Evolutionary conservation across 2,329 filamentous ascomycete genomes (phyloP).

Genomic region (Fusarium sp.): DNA sequence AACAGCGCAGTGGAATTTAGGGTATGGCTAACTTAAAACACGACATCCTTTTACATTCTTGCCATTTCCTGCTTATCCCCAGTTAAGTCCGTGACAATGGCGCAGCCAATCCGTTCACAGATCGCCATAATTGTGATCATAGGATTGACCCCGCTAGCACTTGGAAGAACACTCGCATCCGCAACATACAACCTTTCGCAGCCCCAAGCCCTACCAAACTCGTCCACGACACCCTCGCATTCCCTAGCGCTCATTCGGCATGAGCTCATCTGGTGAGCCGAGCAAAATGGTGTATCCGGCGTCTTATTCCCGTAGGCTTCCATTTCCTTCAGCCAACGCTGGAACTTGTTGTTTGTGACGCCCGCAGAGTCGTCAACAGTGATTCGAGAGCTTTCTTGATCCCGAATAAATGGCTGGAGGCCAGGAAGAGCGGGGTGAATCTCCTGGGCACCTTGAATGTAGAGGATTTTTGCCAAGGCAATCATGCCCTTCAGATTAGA

Average conservation of each 20-base stretch:
- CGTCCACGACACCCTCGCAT: slow-evolving; percentile 6
- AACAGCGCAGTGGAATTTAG: too few relatives aligned
- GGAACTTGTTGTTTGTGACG: too few relatives aligned
- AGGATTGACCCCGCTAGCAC: slow-evolving; percentile 5
- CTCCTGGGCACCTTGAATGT: background rate
- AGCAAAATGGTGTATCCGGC: slow-evolving; percentile 3
- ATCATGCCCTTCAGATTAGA: slow-evolving; percentile 3
- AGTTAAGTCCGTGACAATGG: background rate
- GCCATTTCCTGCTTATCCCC: background rate
- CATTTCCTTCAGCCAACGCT: slow-evolving; percentile 1
- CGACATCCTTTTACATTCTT: too few relatives aligned
- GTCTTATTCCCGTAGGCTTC: slow-evolving; percentile 16
- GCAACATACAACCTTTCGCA: background rate
- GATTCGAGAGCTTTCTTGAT: background rate
- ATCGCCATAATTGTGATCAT: slow-evolving; percentile 15
- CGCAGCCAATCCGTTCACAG: background rate
- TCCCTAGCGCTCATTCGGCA: slow-evolving; percentile 8
- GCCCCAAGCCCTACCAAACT: slow-evolving; percentile 7
- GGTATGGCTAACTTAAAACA: too few relatives aligned
- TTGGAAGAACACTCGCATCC: slow-evolving; percentile 5
- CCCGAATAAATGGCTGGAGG: background rate
- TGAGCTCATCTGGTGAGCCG: slow-evolving; percentile 10
- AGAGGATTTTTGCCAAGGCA: slow-evolving; percentile 5
- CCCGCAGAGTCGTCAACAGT: too few relatives aligned
- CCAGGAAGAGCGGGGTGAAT: background rate